A percentile compares a stretch with the other conserved stretches of the same genome.
Conservation (phyloP, 2,329 filamentous ascomycete genomes). For the Phaeosphaeria sp. region DNA sequence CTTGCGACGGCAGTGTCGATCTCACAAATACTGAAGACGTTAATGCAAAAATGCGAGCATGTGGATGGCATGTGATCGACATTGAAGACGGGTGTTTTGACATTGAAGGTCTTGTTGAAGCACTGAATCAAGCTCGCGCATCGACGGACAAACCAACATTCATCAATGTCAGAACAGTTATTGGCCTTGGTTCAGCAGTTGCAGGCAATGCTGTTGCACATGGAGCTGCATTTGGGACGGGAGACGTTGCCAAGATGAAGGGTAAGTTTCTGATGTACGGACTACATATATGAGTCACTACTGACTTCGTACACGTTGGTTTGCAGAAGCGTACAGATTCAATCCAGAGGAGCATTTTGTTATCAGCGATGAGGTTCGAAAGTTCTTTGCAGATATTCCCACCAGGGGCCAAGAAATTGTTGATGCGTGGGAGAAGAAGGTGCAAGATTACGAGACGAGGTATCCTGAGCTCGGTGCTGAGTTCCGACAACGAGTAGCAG, state of each 20-base stretch:
- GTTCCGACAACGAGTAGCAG: conserved; percentile 56
- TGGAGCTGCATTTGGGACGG: conserved; percentile 62
- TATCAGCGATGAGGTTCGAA: conserved; percentile 54
- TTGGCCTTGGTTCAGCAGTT: conserved; percentile 58
- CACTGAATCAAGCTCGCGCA: conserved; percentile 54
- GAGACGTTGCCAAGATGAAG: conserved; percentile 64
- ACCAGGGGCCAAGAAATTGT: conserved; percentile 56
- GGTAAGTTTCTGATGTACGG: too few species aligned
- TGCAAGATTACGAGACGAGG: conserved; percentile 52
- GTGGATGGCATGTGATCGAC: conserved; percentile 63
- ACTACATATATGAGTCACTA: too few species aligned
- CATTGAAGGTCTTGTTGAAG: conserved; percentile 55
- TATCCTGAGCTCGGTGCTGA: conserved; percentile 60
- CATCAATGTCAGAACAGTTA: conserved; percentile 65
- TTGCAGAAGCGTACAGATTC: conserved; percentile 54
- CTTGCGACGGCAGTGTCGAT: conserved; percentile 64
- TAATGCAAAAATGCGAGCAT: conserved; percentile 64
- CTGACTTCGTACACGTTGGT: too few species aligned
- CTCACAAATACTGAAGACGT: conserved; percentile 63
- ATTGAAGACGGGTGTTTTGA: conserved; percentile 61
- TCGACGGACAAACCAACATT: conserved; percentile 61
- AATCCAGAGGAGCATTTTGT: conserved; percentile 57
- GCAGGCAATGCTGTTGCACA: conserved; percentile 62
- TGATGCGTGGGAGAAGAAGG: conserved; percentile 56
- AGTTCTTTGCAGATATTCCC: conserved; percentile 61